Base-by-base conservation (phyloP, 2,329 filamentous ascomycete species). In the Venturia pyrina region DNA sequence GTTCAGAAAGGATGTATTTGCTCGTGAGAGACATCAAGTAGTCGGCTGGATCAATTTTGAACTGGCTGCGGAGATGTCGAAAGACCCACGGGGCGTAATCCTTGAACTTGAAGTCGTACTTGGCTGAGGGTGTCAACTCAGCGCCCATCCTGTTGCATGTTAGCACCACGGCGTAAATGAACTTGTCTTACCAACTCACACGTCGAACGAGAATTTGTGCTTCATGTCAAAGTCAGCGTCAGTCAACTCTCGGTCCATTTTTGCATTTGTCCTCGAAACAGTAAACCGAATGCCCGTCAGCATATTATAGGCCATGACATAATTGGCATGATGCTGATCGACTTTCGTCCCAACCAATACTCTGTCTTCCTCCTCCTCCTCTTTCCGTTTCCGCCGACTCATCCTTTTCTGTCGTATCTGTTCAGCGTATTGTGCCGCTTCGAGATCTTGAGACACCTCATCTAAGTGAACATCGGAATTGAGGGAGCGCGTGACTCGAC, bases 21-120 rank as follows among this genome's bases (percentile, higher is more conserved):
- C 93, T 95, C 17, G 95, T 98, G 73, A 99, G 80, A 8, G 95
- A 99, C 87, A 99, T 96, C 68, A 99, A 86, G 75, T 99, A 99
- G 77, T 99, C 95, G 70, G 93, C 95, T 28, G 95, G 95, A 74
- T 99, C 95, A 65, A 98, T 85, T 71, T 89, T 87, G 80, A 99
- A 99, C 69, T 89, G 89, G 62, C 87, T 82, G 70, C 95, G 90
- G 56, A 99, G 83, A 78, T 92, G 91, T 72, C 95, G 91, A 78
- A 99, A 99, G 67, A 99, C 95, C 93, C 93, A 98, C 66, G 95
- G 95, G n/a, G 93, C 93, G 77, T 99, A 99, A 79, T 99, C 95
- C 80, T 99, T 99, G 83, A 99, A 99, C 78, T 99, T 99, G 87
- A 99, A 99, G 80, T 99, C 95, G 81, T 99, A 99, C 79, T 99